A percentile compares a stretch with the other conserved stretches of the same genome.
Conservation (phyloP, 805 yeast species). For the Isabelozyma gotoi region DNA sequence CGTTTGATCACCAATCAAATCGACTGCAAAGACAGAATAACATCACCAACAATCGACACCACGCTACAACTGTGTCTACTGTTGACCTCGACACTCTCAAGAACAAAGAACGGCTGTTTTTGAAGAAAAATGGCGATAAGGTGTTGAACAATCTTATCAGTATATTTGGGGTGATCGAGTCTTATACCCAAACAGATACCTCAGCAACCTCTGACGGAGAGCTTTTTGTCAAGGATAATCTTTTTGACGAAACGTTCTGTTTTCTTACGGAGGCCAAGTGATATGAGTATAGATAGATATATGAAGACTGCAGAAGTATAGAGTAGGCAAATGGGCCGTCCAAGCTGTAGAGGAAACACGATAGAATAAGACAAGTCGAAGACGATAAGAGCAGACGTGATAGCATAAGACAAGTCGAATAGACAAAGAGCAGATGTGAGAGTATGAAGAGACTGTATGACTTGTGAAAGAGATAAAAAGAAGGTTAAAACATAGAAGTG, state of each 20-base stretch:
- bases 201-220: constrained; percentile 19
- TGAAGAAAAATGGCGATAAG: constrained; percentile 5
- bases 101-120: constrained; percentile 7
- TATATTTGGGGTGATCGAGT: constrained; percentile 19
- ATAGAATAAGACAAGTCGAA: too few species aligned
- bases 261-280: constrained; percentile 15
- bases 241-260: constrained; percentile 16
- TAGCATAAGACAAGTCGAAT: too few species aligned
- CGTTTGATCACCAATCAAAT: not conserved
- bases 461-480: too few species aligned
- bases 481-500: too few species aligned
- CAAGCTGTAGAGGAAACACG: too few species aligned
- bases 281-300: not conserved
- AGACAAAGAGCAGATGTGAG: too few species aligned
- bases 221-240: constrained; percentile 13
- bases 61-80: not conserved
- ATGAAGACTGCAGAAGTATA: too few species aligned
- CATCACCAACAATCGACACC: not conserved
- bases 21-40: not conserved
- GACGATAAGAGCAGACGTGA: too few species aligned
- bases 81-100: not conserved
- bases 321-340: too few species aligned
- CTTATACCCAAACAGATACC: constrained; percentile 12
- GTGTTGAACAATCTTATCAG: constrained; percentile 10
- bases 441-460: too few species aligned